Evolutionary conservation across 805 yeast genomes (phyloP).

Genomic region (Maudiozyma saulgeensis): DNA sequence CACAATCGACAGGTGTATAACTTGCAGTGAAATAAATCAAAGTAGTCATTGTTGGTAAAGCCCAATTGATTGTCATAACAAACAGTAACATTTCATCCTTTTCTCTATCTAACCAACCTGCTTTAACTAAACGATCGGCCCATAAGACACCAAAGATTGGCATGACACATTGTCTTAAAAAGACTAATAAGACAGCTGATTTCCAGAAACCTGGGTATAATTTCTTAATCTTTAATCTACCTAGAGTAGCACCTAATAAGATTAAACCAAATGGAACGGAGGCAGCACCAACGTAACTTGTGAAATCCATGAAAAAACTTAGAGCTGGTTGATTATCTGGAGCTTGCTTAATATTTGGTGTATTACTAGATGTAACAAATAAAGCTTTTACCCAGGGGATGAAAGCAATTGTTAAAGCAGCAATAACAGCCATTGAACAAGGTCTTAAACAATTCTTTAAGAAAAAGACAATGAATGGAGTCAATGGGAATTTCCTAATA

Average conservation of each 20-base stretch:
- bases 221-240: conserved; percentile 53
- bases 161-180: conserved; percentile 53
- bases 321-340: conserved; percentile 84
- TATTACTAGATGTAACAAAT: conserved; percentile 42
- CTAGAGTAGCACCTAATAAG: conserved; percentile 80
- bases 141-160: conserved; percentile 74
- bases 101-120: conserved; percentile 53
- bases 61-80: conserved; percentile 66
- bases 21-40: conserved; percentile 82
- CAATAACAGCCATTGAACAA: conserved; percentile 56
- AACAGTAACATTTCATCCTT: conserved; percentile 52
- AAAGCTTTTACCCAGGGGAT: conserved; percentile 81
- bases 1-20: conserved; percentile 56
- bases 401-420: conserved; percentile 62
- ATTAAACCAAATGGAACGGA: conserved; percentile 84
- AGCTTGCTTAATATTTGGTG: conserved; percentile 50
- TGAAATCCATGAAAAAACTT: conserved; percentile 74
- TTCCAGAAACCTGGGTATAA: conserved; percentile 61
- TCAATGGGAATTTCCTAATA: conserved; percentile 22
- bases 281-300: conserved; percentile 74
- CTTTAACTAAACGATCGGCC: conserved; percentile 50
- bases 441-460: conserved; percentile 59
- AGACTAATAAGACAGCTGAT: conserved; percentile 50
- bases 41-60: conserved; percentile 84
- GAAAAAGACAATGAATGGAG: conserved; percentile 26